phyloP scores from a whole-genome alignment of 1,284 basidiomycete genomes.

The Agaricales sp. region DNA sequence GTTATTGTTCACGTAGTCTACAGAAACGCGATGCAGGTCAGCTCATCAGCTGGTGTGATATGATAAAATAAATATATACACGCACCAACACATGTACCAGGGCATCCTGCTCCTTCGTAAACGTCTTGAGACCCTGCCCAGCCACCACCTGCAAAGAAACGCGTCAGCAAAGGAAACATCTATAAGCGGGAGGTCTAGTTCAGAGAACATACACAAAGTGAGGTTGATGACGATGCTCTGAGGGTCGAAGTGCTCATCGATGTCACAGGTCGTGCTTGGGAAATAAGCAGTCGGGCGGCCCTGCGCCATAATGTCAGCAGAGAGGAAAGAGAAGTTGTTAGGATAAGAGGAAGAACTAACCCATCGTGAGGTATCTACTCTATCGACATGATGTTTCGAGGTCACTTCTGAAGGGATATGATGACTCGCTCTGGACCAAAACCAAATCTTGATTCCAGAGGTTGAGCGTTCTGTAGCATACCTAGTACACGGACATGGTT shows the following conservation, averaged over 20 bases:
- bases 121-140: constrained; percentile 44
- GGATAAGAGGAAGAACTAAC: neutral
- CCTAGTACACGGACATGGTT: no score
- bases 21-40: neutral
- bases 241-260: constrained; percentile 38
- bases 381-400: constrained; percentile 25
- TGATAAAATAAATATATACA: constrained; percentile 4
- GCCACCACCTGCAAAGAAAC: constrained; percentile 35
- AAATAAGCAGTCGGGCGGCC: constrained; percentile 46
- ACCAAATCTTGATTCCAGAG: constrained; percentile 28
- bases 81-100: constrained; percentile 39
- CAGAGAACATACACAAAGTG: constrained; percentile 32
- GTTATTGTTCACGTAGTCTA: constrained; percentile 53
- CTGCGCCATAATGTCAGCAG: constrained; percentile 9
- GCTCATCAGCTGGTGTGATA: neutral
- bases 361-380: constrained; percentile 27
- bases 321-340: neutral
- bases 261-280: constrained; percentile 40
- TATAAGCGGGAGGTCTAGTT: constrained; percentile 8
- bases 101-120: constrained; percentile 36
- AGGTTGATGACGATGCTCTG: constrained; percentile 56
- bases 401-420: constrained; percentile 34
- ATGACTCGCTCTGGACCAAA: constrained; percentile 35
- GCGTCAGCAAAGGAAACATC: neutral
- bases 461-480: neutral